Base-by-base conservation (phyloP, 208 protist genomes). In the Acanthamoeba lenticulata region DNA sequence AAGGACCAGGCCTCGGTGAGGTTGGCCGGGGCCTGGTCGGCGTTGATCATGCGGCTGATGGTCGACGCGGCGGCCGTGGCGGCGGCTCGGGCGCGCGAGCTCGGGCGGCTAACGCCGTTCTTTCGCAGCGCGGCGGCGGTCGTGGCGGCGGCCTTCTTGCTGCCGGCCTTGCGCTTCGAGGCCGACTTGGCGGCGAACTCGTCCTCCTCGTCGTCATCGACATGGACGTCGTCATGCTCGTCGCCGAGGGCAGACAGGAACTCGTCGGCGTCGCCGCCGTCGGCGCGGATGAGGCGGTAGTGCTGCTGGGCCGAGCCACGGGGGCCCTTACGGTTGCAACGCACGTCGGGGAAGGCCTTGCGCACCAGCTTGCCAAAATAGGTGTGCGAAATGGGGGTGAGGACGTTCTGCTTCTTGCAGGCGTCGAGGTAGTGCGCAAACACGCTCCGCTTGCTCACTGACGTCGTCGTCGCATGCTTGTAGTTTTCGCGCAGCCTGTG, bases 1-100 rank as follows among this genome's bases (percentile, higher is more conserved):
- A 86, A 86, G 42, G 77, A 86, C 77, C 77, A 86, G 77, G 77
- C 77, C 77, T 86, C 77, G 77, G 77, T 86, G 44, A 86, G 77
- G 77, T 86, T 47, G 77, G 38, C 32, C 27, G 77, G 42, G 4
- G 77, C 38, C 77, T 86, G 38, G 44, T 86, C 77, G 77, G 77
- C 77, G 77, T 44, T 86, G 44, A 86, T 57, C 44, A 86, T 86
- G 45, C 77, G 77, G 77, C 77, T 86, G 77, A 86, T 86, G 44
- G 21, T 57, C 29, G 77, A 86, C 32, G 77, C 77, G 77, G 77
- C 77, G 29, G 77, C 77, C 27, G 77, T 86, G 77, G 77, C 77
- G 29, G 77, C 77, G n/a, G 77, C 77, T 4, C 77, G 77, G 4
- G 29, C 44, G 77, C 77, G 42, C 0, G 44, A 19, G 49, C 13